These are phyloP conservation scores for Dryas octopetala DNA, from an alignment of 306 rosid genomes.

Conservation along the genomic window DNA sequence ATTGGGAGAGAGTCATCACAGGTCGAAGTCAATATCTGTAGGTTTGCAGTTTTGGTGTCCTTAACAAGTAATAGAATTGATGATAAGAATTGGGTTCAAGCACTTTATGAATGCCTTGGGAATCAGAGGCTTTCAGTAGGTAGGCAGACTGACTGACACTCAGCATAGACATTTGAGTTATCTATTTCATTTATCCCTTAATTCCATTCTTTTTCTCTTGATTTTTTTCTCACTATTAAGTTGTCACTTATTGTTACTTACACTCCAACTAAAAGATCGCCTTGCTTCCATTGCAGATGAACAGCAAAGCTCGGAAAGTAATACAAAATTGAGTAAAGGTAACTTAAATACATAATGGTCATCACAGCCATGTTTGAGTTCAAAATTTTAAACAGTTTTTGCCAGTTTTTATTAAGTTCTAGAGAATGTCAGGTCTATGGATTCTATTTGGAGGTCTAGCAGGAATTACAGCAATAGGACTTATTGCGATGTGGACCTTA, in stretches of 20 bases:
- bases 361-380: not conserved
- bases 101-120: conserved; percentile 49
- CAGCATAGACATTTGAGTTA: not conserved
- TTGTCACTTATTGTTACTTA: not conserved
- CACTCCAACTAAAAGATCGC: not conserved
- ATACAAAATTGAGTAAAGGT: conserved; percentile 25
- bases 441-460: conserved; percentile 36
- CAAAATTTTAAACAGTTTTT: not conserved
- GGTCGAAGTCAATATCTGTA: conserved; percentile 40
- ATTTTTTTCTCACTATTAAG: not conserved
- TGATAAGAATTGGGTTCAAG: conserved; percentile 36
- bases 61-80: conserved; percentile 38
- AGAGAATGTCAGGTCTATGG: conserved; percentile 38
- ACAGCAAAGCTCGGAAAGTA: conserved; percentile 8
- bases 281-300: conserved; percentile 21
- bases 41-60: conserved; percentile 50
- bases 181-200: no score
- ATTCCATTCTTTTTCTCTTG: not conserved
- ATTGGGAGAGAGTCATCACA: conserved; percentile 4
- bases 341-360: not conserved
- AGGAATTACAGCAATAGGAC: conserved; percentile 24
- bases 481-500: conserved; percentile 31
- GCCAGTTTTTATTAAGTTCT: not conserved
- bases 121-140: conserved; percentile 34
- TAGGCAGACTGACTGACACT: conserved; percentile 1